Evolutionary conservation across 495 filamentous ascomycete species (phyloP), one percentile per base, ranked within the genome.

Genomic region (Aspergillus indologenus): DNA sequence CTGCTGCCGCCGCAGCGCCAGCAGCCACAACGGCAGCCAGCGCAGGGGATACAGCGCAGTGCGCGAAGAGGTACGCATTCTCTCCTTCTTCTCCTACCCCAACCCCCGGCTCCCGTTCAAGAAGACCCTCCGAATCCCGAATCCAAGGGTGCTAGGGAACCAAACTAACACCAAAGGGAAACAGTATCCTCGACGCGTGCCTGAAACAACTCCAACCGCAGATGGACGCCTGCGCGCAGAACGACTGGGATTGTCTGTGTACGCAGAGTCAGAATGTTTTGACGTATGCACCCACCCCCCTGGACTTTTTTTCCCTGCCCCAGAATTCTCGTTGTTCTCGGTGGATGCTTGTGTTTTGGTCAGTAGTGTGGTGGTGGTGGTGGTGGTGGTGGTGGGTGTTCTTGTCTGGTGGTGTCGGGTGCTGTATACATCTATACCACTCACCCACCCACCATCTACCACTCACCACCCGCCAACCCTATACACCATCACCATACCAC

Each of bases 111-210:
- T n/a, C n/a, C n/a, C n/a, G n/a, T n/a, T n/a, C n/a, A n/a, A n/a
- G n/a, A n/a, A n/a, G n/a, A n/a, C n/a, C n/a, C n/a, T n/a, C n/a
- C n/a, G n/a, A n/a, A n/a, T n/a, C n/a, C n/a, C n/a, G n/a, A n/a
- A n/a, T n/a, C n/a, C n/a, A n/a, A n/a, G n/a, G n/a, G n/a, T n/a
- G n/a, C n/a, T n/a, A n/a, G n/a, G 6, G 40, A 52, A 49, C 17
- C 14, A 31, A 40, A 3, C 19, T 18, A 44, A 48, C 34, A 31
- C 50, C 42, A 44, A 53, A 11, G 11, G 11, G 21, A 0, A 31
- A 44, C 52, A 73, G 70, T 31, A 73, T 73, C 59, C 53, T 67
- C 56, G 71, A 72, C 52, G 59, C 70, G 42, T 77, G 74, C 57
- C 59, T 72, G 26, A 40, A 48, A 1, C 54, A 59, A n/a, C 61